phyloP scores from a whole-genome alignment of 176 grass and related monocot genomes.

The Eragrostis nindensis region DNA sequence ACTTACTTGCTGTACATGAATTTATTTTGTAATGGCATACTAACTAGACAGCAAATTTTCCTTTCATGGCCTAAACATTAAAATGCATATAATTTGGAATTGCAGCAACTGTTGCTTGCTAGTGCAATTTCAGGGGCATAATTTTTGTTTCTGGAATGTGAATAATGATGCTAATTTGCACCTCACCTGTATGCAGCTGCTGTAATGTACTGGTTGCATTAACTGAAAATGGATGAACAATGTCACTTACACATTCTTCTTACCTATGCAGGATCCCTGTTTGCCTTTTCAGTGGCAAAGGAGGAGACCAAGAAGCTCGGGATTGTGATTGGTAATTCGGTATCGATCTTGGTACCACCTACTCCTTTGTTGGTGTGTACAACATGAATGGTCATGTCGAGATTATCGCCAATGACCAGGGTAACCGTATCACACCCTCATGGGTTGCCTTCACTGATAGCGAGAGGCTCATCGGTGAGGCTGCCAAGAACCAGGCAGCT shows the following conservation, averaged over 20 bases:
- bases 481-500: conserved; percentile 75
- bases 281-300: conserved; percentile 61
- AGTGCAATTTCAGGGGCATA: too few species aligned
- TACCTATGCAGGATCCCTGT: conserved; percentile 52
- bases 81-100: not conserved
- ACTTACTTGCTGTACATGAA: not conserved
- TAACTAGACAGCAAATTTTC: too few species aligned
- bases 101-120: not conserved
- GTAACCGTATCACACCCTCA: conserved; percentile 75
- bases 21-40: not conserved
- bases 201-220: not conserved
- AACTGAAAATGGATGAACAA: not conserved
- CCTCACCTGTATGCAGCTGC: not conserved
- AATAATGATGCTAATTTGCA: not conserved
- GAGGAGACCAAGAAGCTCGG: conserved; percentile 71
- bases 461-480: conserved; percentile 76
- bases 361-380: conserved; percentile 67
- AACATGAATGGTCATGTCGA: conserved; percentile 69
- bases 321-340: conserved; percentile 61
- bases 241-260: not conserved
- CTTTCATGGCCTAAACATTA: not conserved
- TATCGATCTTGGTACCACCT: conserved; percentile 71
- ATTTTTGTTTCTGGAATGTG: not conserved
- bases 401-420: conserved; percentile 76
- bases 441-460: conserved; percentile 70